phyloP scores from a whole-genome alignment of 306 rosid genomes.

The Urtica urens region DNA sequence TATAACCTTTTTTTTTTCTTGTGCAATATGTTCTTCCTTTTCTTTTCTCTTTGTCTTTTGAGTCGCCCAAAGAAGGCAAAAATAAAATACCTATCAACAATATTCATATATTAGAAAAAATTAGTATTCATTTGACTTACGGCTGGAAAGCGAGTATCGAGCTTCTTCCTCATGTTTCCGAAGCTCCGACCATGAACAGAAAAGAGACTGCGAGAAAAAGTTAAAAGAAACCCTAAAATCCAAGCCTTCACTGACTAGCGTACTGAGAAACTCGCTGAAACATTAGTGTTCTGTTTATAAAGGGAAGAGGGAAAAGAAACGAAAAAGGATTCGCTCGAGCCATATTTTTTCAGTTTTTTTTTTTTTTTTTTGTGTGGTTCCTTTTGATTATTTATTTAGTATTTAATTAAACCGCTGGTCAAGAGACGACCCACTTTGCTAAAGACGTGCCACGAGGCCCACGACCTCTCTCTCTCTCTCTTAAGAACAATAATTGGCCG shows the following conservation, averaged over 20 bases:
- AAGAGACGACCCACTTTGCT: slow-evolving; percentile 1
- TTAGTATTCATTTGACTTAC: slow-evolving; percentile 25
- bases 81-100: background rate
- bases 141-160: slow-evolving; percentile 73
- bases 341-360: background rate
- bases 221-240: slow-evolving; percentile 2
- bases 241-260: background rate
- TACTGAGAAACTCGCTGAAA: background rate
- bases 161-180: slow-evolving; percentile 50
- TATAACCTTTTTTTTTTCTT: background rate
- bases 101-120: background rate
- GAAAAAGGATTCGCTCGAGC: background rate
- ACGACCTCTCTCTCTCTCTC: background rate
- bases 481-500: too few relatives aligned
- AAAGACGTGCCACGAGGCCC: slow-evolving; percentile 7
- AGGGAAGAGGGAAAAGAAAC: background rate
- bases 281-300: background rate
- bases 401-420: background rate
- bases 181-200: slow-evolving; percentile 6
- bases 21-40: background rate
- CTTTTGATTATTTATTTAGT: background rate
- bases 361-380: background rate
- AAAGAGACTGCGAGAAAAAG: background rate
- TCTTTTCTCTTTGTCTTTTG: background rate
- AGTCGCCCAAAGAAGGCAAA: background rate